Percentiles rank a stretch among this genome's conserved stretches.
These are phyloP conservation scores for Boletus huronensis DNA, from an alignment of 768 basidiomycete genomes.

Conservation along the genomic window DNA sequence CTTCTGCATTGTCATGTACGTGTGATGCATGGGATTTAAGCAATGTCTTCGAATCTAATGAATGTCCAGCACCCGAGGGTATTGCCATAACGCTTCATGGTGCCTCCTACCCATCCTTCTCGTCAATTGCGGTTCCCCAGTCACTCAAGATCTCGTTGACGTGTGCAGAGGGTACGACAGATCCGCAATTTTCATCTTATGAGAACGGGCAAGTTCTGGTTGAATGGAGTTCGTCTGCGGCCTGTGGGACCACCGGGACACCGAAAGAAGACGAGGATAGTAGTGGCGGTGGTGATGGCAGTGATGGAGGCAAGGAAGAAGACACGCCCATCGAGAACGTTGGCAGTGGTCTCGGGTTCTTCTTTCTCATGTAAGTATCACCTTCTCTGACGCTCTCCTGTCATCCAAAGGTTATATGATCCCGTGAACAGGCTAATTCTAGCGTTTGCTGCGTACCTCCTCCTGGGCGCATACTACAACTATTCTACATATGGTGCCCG, in stretches of 20 bases:
- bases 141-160: constrained; percentile 57
- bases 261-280: constrained; percentile 28
- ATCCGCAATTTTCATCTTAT: constrained; percentile 58
- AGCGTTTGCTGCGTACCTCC: constrained; percentile 67
- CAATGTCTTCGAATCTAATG: constrained; percentile 3
- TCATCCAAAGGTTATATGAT: constrained; percentile 7
- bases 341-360: constrained; percentile 82
- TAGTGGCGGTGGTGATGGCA: constrained; percentile 7
- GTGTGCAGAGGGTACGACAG: constrained; percentile 45
- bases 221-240: constrained; percentile 62
- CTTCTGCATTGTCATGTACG: constrained; percentile 36
- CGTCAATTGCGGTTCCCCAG: constrained; percentile 46
- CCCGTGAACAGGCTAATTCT: constrained; percentile 52
- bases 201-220: constrained; percentile 51
- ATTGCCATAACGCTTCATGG: constrained; percentile 59
- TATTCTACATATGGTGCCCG: constrained; percentile 84
- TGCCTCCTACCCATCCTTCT: constrained; percentile 52
- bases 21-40: constrained; percentile 13
- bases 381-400: neutral
- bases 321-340: constrained; percentile 39
- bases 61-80: constrained; percentile 46
- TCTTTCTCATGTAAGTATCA: constrained; percentile 74
- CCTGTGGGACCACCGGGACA: constrained; percentile 41
- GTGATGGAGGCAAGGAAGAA: constrained; percentile 12
- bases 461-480: constrained; percentile 81